These are phyloP conservation scores for Sambucus nigra DNA, from an alignment of 129 eudicot species.

Conservation along the genomic window DNA sequence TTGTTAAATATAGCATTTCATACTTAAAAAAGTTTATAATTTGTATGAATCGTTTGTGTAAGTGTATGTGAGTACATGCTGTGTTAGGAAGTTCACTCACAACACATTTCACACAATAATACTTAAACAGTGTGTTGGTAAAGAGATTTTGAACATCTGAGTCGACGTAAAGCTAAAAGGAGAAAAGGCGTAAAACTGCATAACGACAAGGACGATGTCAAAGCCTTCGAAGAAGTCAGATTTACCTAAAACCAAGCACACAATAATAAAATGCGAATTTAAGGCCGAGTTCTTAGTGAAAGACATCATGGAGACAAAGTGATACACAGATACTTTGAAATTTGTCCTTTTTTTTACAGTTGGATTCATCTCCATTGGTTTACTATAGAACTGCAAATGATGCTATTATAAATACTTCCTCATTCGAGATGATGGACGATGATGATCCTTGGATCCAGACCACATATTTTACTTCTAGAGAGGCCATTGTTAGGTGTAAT, in stretches of 20 bases:
- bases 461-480: constrained; percentile 33
- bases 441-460: constrained; percentile 58
- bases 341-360: constrained; percentile 24
- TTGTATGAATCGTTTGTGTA: no score
- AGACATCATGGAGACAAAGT: constrained; percentile 26
- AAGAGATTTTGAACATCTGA: no score
- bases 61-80: no score
- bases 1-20: no score
- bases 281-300: constrained; percentile 33
- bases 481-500: constrained; percentile 39
- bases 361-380: constrained; percentile 34
- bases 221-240: no score
- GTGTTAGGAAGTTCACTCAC: no score
- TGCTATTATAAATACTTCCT: constrained; percentile 30
- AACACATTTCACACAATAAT: no score
- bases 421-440: constrained; percentile 43
- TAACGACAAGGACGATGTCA: no score
- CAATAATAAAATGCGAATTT: constrained; percentile 32
- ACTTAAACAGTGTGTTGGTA: no score
- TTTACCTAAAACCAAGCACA: not conserved
- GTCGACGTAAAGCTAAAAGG: no score
- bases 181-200: no score
- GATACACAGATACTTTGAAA: constrained; percentile 10
- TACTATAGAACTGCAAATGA: constrained; percentile 49
- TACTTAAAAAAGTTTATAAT: no score